Base-by-base conservation (phyloP, 306 rosid species). In the Hylodesmum podocarpum region DNA sequence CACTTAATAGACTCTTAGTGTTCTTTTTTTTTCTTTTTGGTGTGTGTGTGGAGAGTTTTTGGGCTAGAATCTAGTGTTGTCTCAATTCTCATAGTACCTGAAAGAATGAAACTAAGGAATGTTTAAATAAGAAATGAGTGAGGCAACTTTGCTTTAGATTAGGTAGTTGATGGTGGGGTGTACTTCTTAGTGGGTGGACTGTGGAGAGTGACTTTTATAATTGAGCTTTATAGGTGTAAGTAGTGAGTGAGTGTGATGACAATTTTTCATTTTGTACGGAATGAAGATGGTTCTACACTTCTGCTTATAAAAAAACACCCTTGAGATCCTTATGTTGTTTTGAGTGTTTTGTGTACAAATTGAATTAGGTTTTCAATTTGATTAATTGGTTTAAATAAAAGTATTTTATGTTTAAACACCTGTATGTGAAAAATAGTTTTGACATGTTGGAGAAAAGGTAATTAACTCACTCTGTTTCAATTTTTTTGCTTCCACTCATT, bases 101-200 rank as follows among this genome's bases (percentile, higher is more conserved):
- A 54, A 34, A 63, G 53, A 74, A 68, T 33, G 72, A 70, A 46
- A 76, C 51, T 8, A 73, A 2, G 16, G 43, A 47, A 73, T 28
- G 68, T 64, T 71, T 77, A 81, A 62, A 66, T 81, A 66, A 50
- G 29, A 44, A 47, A 5, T 8, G 5, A 16, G 64, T 72, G 71
- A 25, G 9, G 72, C 3, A 6, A 12, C 18, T 72, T 74, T 74
- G 28, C 49, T 57, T 77, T 67, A 18, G 34, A 33, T 51, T 74
- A 58, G 75, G 81, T 79, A 47, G 67, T n/a, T 66, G 73, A 70
- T 75, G 81, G 66, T 74, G 82, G 71, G 75, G 71, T 41, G 74
- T 66, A 29, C 24, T 73, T 73, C 10, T 7, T 51, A 72, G 69
- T 66, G 80, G 74, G 80, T 49, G 70, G 84, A 37, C 57, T 47